phyloP scores from a whole-genome alignment of 768 basidiomycete species.

The Trametes coccinea region DNA sequence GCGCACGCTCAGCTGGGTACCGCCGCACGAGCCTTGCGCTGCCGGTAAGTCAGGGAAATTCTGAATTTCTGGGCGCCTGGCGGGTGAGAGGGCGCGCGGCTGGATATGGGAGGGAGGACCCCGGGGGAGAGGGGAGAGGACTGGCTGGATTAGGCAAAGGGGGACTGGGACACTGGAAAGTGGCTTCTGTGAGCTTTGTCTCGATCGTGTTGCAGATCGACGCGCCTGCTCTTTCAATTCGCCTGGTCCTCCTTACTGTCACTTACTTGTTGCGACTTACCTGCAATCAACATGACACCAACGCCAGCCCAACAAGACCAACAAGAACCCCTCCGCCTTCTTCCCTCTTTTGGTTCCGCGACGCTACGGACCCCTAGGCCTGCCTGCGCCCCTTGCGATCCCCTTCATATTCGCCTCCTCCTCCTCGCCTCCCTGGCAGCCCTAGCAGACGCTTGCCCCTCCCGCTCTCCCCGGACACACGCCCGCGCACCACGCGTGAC shows the following conservation, averaged over 20 bases:
- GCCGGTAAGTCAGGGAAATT: no score
- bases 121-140: neutral
- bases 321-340: neutral
- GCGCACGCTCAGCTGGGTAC: neutral
- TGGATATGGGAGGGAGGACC: neutral
- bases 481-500: conserved; percentile 16
- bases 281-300: neutral
- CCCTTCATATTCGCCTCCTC: neutral
- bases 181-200: conserved; percentile 13
- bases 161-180: conserved; percentile 15
- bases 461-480: neutral
- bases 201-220: conserved; percentile 25
- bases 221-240: neutral
- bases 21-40: no score
- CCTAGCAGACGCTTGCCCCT: neutral
- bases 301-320: neutral
- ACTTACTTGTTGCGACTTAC: neutral
- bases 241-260: neutral
- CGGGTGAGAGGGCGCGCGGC: neutral
- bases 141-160: conserved; percentile 3
- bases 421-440: neutral
- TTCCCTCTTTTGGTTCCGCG: conserved; percentile 19
- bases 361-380: neutral
- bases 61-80: no score
- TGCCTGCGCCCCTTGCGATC: neutral